Conservation (phyloP, 176 grass and related monocot species). For the Carex pumila region DNA sequence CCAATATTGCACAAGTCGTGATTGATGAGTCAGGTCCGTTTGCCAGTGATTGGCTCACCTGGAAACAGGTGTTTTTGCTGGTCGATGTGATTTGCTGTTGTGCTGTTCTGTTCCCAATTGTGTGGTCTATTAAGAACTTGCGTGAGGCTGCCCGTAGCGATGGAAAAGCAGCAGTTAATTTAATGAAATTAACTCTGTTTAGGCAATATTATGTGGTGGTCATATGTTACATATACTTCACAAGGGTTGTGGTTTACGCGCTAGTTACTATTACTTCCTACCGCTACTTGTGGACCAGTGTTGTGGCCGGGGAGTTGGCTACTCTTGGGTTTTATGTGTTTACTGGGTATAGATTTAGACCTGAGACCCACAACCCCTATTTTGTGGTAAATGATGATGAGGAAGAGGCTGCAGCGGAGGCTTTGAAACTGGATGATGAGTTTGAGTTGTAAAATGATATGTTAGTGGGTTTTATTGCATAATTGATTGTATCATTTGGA, state of each 20-base stretch:
- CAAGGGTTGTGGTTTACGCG: conserved; percentile 75
- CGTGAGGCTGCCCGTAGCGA: conserved; percentile 82
- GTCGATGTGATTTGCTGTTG: conserved; percentile 96
- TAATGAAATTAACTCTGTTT: conserved; percentile 96
- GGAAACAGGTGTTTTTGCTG: conserved; percentile 86
- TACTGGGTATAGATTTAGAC: conserved; percentile 78
- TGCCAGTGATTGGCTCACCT: conserved; percentile 74
- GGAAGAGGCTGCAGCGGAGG: conserved; percentile 79
- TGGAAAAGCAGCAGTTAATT: conserved; percentile 83
- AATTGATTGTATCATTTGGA: neutral
- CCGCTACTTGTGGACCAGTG: conserved; percentile 79
- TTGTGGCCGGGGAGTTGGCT: conserved; percentile 66
- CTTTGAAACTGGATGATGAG: conserved; percentile 86
- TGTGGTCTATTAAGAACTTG: conserved; percentile 98
- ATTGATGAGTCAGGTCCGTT: conserved; percentile 90
- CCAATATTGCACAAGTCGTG: conserved; percentile 88
- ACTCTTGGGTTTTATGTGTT: conserved; percentile 89
- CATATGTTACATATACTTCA: conserved; percentile 99
- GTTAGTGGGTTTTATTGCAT: neutral
- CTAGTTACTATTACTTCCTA: conserved; percentile 85
- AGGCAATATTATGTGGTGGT: conserved; percentile 93
- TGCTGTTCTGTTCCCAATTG: conserved; percentile 80
- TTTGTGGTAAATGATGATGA: conserved; percentile 73
- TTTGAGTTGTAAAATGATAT: conserved; percentile 63
- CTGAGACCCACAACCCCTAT: conserved; percentile 85